A percentile compares a stretch with the other conserved stretches of the same genome.
Evolutionary conservation across 2,329 filamentous ascomycete species (phyloP).

Genomic region (Gremmenia infestans): DNA sequence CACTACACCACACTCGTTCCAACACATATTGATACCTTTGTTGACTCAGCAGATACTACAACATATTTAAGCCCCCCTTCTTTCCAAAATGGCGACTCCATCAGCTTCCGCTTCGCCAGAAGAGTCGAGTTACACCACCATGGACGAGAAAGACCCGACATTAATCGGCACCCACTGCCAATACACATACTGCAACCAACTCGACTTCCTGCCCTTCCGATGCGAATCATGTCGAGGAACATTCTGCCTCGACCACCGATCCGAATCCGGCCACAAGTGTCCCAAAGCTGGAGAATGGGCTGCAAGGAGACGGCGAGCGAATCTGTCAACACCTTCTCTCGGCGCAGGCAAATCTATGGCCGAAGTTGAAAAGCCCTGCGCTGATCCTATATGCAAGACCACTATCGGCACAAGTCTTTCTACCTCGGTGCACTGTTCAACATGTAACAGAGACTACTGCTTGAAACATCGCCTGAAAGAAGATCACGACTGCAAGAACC

Average conservation of each 20-base stretch:
- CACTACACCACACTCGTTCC: background rate
- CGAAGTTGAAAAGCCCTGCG: conserved; percentile 64
- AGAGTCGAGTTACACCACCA: conserved; percentile 61
- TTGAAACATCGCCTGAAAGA: conserved; percentile 71
- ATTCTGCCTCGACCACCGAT: conserved; percentile 91
- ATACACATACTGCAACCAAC: conserved; percentile 83
- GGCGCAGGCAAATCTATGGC: conserved; percentile 49
- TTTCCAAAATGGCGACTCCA: conserved; percentile 48
- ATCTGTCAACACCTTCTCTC: conserved; percentile 48
- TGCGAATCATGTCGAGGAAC: conserved; percentile 84
- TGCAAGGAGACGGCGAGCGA: conserved; percentile 48
- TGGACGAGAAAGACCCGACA: conserved; percentile 74
- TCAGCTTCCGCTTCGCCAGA: conserved; percentile 34
- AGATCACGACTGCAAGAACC: conserved; percentile 79
- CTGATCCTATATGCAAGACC: conserved; percentile 61
- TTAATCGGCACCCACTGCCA: conserved; percentile 90
- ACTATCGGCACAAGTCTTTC: conserved; percentile 62
- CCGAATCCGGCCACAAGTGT: conserved; percentile 74
- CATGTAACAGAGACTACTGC: conserved; percentile 71
- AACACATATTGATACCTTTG: background rate
- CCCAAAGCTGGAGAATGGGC: conserved; percentile 58
- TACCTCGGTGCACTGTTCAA: conserved; percentile 65
- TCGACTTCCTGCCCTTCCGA: conserved; percentile 92
- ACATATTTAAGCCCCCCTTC: conserved; percentile 8
- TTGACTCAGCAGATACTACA: background rate